Evolutionary conservation across 306 rosid genomes (phyloP).

Genomic region (Canavalia ensiformis): DNA sequence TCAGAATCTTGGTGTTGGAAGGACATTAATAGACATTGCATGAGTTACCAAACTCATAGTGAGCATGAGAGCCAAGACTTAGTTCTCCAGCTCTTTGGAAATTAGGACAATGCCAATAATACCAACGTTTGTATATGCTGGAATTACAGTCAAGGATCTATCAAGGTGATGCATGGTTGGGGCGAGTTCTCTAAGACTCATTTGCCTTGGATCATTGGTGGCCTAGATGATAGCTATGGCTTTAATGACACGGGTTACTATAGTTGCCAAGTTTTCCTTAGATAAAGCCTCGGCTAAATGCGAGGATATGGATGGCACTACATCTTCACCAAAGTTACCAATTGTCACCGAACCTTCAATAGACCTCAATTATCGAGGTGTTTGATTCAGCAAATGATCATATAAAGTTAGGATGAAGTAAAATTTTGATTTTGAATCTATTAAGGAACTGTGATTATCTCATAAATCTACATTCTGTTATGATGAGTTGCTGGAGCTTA

Average conservation of each 20-base stretch:
- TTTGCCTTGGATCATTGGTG: constrained; percentile 70
- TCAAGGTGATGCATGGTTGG: constrained; percentile 91
- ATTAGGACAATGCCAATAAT: constrained; percentile 67
- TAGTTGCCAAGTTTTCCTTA: constrained; percentile 82
- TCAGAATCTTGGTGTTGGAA: too few species aligned
- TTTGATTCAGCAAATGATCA: too few species aligned
- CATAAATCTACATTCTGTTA: too few species aligned
- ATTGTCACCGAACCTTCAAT: constrained; percentile 54
- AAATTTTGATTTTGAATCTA: too few species aligned
- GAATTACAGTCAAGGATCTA: constrained; percentile 91
- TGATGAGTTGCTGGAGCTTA: too few species aligned
- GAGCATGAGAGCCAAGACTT: too few species aligned
- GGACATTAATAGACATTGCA: too few species aligned
- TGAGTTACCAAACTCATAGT: too few species aligned
- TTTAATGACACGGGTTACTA: constrained; percentile 74
- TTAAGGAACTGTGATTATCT: too few species aligned
- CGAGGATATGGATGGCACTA: constrained; percentile 56
- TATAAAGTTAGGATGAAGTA: too few species aligned
- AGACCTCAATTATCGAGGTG: constrained; percentile 53
- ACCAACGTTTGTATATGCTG: constrained; percentile 80
- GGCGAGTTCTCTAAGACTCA: constrained; percentile 70
- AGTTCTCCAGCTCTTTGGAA: too few species aligned
- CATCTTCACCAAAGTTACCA: constrained; percentile 55
- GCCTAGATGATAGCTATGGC: constrained; percentile 73
- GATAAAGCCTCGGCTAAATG: constrained; percentile 89